Evolutionary conservation across 176 grass and related monocot genomes (phyloP), one percentile per base, ranked within the genome.

Genomic region (Eleusine coracana): DNA sequence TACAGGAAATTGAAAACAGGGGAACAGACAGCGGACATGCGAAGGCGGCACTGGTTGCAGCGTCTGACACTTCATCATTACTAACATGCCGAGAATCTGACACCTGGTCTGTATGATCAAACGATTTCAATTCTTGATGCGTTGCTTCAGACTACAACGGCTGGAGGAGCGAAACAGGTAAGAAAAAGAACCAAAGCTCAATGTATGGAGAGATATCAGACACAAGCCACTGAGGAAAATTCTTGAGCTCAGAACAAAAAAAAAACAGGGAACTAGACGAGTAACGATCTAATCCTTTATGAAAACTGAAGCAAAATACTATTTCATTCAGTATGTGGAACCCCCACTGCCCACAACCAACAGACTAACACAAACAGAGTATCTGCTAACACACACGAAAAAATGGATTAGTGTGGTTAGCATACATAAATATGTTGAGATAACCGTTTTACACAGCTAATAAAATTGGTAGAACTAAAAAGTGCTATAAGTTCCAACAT

Each of bases 361-460:
- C 1, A 85, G 45, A 52, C 34, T 50, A 23, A 38, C 38, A 11
- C 51, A 85, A 76, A 10, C 44, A 83, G 73, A 36, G 77, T 36
- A 64, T n/a, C 50, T 76, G 72, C 36, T 64, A 50, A 42, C 28
- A 84, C 34, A 62, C 17, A 84, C 44, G 21, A 73, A 50, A 12
- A 60, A 65, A 36, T 38, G 40, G 6, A 82, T 61, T 21, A 73
- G 27, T 71, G 68, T 72, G 71, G 23, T 31, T 86, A 46, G 39
- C 25, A 82, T 46, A 54, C 21, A 36, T 56, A 72, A 20, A 76
- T 18, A 77, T 27, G 37, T 71, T 77, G 44, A 31, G 25, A 77
- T 63, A 70, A 25, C 10, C 34, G 64, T 5, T 10, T 58, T 37
- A 29, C 71, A 55, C 13, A n/a, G 15, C 5, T 86, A 58, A 84